Base-by-base conservation (phyloP, 176 grass and related monocot genomes). In the Cymbopogon citratus region DNA sequence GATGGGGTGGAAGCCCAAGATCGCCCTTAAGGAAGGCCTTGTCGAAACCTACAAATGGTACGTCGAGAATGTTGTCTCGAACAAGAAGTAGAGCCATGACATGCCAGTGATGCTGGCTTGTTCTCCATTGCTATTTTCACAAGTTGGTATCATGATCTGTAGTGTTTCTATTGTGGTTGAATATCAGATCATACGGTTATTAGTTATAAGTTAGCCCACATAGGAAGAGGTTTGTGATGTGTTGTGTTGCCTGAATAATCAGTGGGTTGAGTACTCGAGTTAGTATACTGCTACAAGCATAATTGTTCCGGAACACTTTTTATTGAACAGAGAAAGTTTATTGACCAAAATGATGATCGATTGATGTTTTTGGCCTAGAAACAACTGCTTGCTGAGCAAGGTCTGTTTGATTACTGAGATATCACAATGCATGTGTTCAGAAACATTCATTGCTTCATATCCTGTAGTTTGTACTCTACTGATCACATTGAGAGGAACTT, bases 21-120 rank as follows among this genome's bases (percentile, higher is more conserved):
- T 92, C 13, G 15, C 75, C 0, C 93, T 95, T 72, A 85, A 85
- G 61, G 90, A 92, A 11, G 93, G 93, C 23, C 90, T 95, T 0
- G 44, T 86, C 0, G 85, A 90, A 74, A 95, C 90, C 1, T 92
- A 95, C 85, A 92, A 90, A 73, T 95, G 93, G 93, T 95, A 95
- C 5, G 87, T 92, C 1, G 90, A 92, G 27, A 92, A 92, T 63
- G 90, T 92, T 1, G 12, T 84, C 19, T 51, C 83, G 0, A 15
- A 43, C 12, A 80, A 80, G 63, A 69, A 87, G 85, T 79, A 87
- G 52, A 0, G 7, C 0, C 0, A 0, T 59, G 5, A 0, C 0
- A 5, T 45, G 23, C 38, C 6, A 46, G 6, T 21, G 40, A n/a
- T 23, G 39, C 66, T 77, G 75, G 59, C 1, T 46, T 49, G 12